These are phyloP conservation scores for Balamuthia mandrillaris DNA, from an alignment of 208 protist genomes.

Conservation along the genomic window DNA sequence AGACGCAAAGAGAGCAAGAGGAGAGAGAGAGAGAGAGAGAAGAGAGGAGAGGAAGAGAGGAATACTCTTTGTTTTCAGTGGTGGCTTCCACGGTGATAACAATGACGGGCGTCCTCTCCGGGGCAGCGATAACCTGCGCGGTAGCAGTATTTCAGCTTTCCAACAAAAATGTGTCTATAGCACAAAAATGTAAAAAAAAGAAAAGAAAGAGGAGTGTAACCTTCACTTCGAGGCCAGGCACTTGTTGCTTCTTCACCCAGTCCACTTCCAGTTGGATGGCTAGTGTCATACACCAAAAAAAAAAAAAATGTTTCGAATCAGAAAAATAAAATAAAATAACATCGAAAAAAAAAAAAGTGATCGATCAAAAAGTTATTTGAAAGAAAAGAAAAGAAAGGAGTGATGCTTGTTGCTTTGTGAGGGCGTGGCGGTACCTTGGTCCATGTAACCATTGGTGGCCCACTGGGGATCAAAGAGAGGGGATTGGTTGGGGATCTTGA, in stretches of 20 bases:
- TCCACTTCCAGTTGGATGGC: slow-evolving; percentile 47
- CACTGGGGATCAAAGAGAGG: slow-evolving; percentile 40
- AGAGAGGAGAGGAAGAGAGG: neutral
- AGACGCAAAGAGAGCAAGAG: no score
- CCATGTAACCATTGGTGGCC: slow-evolving; percentile 57
- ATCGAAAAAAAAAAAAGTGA: no score
- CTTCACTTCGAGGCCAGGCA: slow-evolving; percentile 39
- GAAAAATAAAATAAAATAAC: no score
- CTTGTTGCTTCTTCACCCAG: slow-evolving; percentile 43
- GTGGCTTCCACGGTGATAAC: slow-evolving; percentile 32
- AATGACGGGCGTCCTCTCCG: slow-evolving; percentile 23
- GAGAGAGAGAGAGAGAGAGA: neutral
- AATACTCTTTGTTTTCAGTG: slow-evolving; percentile 38
- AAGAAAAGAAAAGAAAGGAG: no score
- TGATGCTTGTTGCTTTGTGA: no score
- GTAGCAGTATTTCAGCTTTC: neutral
- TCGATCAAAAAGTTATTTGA: no score
- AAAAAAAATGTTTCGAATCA: no score
- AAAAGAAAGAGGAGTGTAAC: no score
- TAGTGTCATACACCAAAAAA: no score
- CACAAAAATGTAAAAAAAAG: no score
- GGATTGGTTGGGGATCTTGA: slow-evolving; percentile 48
- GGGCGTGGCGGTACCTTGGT: no score
- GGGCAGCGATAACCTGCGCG: neutral
- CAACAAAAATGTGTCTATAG: no score